Evolutionary conservation across 129 eudicot species (phyloP).

Genomic region (Artemisia annua): DNA sequence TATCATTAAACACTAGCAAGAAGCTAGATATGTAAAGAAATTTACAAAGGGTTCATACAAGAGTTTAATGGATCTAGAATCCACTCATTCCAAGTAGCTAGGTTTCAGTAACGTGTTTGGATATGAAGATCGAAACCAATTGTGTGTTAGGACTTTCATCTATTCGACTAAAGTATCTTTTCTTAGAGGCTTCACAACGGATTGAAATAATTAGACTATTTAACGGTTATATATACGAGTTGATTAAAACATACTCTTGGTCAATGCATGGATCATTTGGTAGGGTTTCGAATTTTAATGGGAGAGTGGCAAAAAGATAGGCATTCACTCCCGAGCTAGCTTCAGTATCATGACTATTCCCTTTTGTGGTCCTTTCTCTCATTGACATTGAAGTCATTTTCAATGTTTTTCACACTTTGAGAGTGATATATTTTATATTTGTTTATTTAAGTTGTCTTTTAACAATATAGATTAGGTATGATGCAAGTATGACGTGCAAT

Average conservation of each 20-base stretch:
- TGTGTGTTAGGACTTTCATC: too few species aligned
- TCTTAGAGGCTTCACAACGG: slow-evolving; percentile 8
- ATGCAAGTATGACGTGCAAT: neutral
- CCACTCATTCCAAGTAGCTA: too few species aligned
- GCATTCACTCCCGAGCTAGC: slow-evolving; percentile 16
- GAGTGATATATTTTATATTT: slow-evolving; percentile 10
- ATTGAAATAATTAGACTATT: slow-evolving; percentile 21
- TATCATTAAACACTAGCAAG: too few species aligned
- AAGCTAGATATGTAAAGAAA: too few species aligned
- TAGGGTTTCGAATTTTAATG: slow-evolving; percentile 31
- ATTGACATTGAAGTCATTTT: slow-evolving; percentile 33
- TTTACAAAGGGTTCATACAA: too few species aligned
- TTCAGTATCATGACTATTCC: slow-evolving; percentile 30
- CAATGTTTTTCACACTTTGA: slow-evolving; percentile 24
- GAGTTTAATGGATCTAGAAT: too few species aligned
- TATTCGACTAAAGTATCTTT: neutral
- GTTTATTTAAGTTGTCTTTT: neutral
- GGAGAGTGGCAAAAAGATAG: slow-evolving; percentile 27
- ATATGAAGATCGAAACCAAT: too few species aligned
- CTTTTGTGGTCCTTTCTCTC: slow-evolving; percentile 38
- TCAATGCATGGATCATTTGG: slow-evolving; percentile 27
- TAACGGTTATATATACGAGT: slow-evolving; percentile 22
- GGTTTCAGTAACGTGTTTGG: too few species aligned
- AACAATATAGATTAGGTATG: slow-evolving; percentile 14
- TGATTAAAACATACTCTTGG: slow-evolving; percentile 38